These are phyloP conservation scores for Eucalyptus sideroxylon DNA, from an alignment of 345 rosid genomes.

Conservation along the genomic window DNA sequence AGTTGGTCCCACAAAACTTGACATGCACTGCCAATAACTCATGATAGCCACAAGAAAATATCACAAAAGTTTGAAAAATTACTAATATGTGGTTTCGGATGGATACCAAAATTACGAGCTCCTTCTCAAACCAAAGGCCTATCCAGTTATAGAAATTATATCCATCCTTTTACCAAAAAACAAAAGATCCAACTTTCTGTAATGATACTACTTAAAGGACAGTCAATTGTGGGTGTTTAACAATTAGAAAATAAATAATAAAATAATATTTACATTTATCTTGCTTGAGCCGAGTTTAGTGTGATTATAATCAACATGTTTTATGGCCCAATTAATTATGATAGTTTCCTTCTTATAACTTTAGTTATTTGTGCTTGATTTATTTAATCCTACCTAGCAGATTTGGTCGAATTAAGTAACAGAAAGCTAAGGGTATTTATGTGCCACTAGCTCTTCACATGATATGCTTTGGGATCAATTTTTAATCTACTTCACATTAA, in stretches of 20 bases:
- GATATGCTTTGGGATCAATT: background rate
- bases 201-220: background rate
- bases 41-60: background rate
- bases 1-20: too few relatives aligned
- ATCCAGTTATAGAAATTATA: background rate
- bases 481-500: background rate
- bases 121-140: background rate
- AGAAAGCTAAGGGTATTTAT: background rate
- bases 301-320: background rate
- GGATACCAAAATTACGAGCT: background rate
- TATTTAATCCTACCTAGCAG: background rate
- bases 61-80: background rate
- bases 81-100: background rate
- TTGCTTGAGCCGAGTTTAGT: background rate
- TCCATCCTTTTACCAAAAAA: background rate
- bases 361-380: background rate
- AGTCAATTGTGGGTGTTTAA: background rate
- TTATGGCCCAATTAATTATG: background rate
- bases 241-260: background rate
- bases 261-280: background rate
- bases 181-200: background rate
- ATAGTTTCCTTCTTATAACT: background rate
- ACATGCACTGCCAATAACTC: background rate
- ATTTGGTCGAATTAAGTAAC: background rate
- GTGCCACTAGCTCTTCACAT: background rate